Evolutionary conservation across 345 rosid genomes (phyloP).

Genomic region (Crucihimalaya himalaica): DNA sequence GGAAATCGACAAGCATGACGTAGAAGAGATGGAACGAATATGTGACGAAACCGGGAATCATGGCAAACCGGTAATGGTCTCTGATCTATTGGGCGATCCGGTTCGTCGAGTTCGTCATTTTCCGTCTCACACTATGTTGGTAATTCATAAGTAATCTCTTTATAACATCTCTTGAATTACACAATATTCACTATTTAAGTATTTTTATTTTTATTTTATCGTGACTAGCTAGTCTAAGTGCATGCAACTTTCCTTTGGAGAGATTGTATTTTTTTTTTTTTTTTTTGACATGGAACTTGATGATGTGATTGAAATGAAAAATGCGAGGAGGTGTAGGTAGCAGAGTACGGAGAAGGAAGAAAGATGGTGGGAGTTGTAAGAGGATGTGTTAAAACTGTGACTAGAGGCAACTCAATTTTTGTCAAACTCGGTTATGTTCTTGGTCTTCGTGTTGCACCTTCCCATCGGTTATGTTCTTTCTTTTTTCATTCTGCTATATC

Average conservation of each 20-base stretch:
- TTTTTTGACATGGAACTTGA: too few relatives aligned
- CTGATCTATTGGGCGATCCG: slow-evolving; percentile 80
- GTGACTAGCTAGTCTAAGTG: background rate
- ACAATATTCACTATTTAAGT: background rate
- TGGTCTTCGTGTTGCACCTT: slow-evolving; percentile 71
- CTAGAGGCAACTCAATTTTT: slow-evolving; percentile 47
- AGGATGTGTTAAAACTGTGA: slow-evolving; percentile 66
- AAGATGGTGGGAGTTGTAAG: slow-evolving; percentile 67
- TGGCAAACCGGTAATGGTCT: slow-evolving; percentile 60
- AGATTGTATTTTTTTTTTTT: too few relatives aligned
- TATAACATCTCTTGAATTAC: background rate
- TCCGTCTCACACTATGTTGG: slow-evolving; percentile 63
- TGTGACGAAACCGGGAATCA: slow-evolving; percentile 57
- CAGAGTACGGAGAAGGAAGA: slow-evolving; percentile 58
- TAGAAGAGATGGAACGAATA: slow-evolving; percentile 64
- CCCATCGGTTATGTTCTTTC: slow-evolving; percentile 47
- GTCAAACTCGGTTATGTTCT: slow-evolving; percentile 62
- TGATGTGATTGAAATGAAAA: background rate
- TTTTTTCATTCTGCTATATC: background rate
- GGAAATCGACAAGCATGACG: slow-evolving; percentile 53
- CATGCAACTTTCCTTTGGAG: too few relatives aligned
- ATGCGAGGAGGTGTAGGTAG: slow-evolving; percentile 50
- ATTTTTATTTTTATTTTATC: background rate
- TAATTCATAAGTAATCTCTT: slow-evolving; percentile 12
- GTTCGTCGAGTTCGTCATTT: slow-evolving; percentile 68